Evolutionary conservation across 768 basidiomycete genomes (phyloP).

Genomic region (Boletus pseudo-olivaceus): DNA sequence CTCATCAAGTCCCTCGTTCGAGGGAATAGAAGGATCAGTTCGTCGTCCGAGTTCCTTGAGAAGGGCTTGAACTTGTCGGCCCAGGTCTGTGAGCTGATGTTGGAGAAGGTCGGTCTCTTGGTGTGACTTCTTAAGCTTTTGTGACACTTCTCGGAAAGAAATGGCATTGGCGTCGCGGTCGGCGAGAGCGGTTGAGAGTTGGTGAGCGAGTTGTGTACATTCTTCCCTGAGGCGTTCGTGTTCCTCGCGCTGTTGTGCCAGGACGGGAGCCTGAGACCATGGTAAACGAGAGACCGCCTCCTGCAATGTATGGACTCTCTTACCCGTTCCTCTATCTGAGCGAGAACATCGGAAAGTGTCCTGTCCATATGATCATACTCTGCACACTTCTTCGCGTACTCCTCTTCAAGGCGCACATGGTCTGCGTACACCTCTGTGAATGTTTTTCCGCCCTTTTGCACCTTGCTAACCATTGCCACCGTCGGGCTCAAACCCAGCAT

Average conservation of each 20-base stretch:
- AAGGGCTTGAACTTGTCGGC: conserved; percentile 78
- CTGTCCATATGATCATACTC: conserved; percentile 87
- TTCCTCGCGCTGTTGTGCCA: conserved; percentile 86
- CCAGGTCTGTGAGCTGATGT: conserved; percentile 77
- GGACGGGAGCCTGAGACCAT: conserved; percentile 69
- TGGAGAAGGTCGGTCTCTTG: conserved; percentile 67
- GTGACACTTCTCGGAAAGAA: conserved; percentile 54
- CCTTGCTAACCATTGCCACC: conserved; percentile 77
- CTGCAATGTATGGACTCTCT: background rate
- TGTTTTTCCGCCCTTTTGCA: conserved; percentile 80
- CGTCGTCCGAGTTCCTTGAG: conserved; percentile 76
- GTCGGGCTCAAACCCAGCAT: conserved; percentile 81
- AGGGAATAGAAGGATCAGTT: conserved; percentile 78
- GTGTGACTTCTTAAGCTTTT: conserved; percentile 56
- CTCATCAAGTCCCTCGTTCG: conserved; percentile 56
- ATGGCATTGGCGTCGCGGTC: conserved; percentile 68
- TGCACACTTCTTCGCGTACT: conserved; percentile 68
- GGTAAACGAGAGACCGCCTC: background rate
- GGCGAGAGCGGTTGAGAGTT: conserved; percentile 68
- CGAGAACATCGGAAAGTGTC: conserved; percentile 72
- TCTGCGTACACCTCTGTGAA: conserved; percentile 95
- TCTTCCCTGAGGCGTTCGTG: conserved; percentile 82
- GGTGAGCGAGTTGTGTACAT: conserved; percentile 73
- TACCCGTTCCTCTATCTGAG: conserved; percentile 89
- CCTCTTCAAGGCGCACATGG: conserved; percentile 82